These are phyloP conservation scores for Venturia effusa DNA, from an alignment of 2,329 filamentous ascomycete species.

Conservation along the genomic window DNA sequence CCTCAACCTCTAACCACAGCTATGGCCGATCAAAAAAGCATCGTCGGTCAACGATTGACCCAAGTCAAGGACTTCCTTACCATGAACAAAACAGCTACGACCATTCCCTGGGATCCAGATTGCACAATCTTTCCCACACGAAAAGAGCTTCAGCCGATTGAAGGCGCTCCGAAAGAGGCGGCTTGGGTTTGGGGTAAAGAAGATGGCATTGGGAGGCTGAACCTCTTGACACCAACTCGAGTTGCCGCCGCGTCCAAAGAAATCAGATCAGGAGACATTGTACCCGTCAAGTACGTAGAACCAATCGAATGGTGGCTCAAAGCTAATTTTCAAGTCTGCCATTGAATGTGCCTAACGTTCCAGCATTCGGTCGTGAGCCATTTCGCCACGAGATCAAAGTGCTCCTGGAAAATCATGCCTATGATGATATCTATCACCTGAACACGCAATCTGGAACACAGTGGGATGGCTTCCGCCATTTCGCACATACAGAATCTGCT, in stretches of 20 bases:
- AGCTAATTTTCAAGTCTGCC: slow-evolving; percentile 33
- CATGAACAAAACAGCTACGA: slow-evolving; percentile 34
- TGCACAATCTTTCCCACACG: slow-evolving; percentile 41
- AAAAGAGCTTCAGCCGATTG: slow-evolving; percentile 40
- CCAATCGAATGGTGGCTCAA: neutral
- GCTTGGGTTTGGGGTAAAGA: slow-evolving; percentile 52
- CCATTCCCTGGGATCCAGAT: slow-evolving; percentile 44
- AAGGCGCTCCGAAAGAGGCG: slow-evolving; percentile 42
- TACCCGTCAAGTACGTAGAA: slow-evolving; percentile 38
- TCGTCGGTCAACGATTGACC: slow-evolving; percentile 26
- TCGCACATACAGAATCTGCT: slow-evolving; percentile 27
- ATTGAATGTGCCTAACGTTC: slow-evolving; percentile 39
- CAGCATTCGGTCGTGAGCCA: slow-evolving; percentile 40
- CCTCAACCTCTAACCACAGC: neutral
- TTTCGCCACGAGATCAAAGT: slow-evolving; percentile 46
- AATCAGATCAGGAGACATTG: slow-evolving; percentile 45
- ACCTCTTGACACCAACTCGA: slow-evolving; percentile 44
- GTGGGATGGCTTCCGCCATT: slow-evolving; percentile 36
- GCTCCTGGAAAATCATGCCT: slow-evolving; percentile 23
- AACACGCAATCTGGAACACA: slow-evolving; percentile 36
- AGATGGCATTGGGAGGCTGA: slow-evolving; percentile 42
- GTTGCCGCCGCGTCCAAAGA: slow-evolving; percentile 43
- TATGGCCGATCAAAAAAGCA: slow-evolving; percentile 26
- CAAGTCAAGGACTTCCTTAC: slow-evolving; percentile 36
- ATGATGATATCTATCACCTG: slow-evolving; percentile 33